Conservation (phyloP, 208 protist genomes). For the Leishmania gerbilli region DNA sequence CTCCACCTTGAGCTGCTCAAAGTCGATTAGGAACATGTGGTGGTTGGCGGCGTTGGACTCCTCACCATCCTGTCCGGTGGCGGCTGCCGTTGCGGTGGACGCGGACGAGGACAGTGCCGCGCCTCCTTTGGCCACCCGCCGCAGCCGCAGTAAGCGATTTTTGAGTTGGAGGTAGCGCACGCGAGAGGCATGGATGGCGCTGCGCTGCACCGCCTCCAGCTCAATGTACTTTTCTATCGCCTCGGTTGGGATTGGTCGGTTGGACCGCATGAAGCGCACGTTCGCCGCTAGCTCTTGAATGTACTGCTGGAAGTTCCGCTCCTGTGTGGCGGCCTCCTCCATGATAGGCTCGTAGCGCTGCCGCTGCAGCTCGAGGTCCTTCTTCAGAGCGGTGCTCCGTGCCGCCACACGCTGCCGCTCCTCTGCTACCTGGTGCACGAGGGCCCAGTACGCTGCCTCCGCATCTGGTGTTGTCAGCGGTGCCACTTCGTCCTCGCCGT, state of each 20-base stretch:
- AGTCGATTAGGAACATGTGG: slow-evolving; percentile 98
- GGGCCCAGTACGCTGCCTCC: slow-evolving; percentile 78
- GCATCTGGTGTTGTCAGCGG: slow-evolving; percentile 58
- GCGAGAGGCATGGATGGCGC: slow-evolving; percentile 78
- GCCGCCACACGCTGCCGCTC: slow-evolving; percentile 45
- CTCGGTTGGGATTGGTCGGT: slow-evolving; percentile 64
- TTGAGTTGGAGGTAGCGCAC: slow-evolving; percentile 93
- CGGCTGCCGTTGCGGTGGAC: background rate
- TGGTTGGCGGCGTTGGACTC: slow-evolving; percentile 84
- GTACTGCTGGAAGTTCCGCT: slow-evolving; percentile 76
- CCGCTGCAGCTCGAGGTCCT: slow-evolving; percentile 50
- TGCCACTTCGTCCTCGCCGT: slow-evolving; percentile 62
- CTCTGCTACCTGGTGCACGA: slow-evolving; percentile 69
- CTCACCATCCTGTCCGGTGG: slow-evolving; percentile 6
- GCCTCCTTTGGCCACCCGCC: slow-evolving; percentile 35
- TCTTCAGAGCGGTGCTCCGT: slow-evolving; percentile 43
- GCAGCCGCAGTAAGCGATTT: slow-evolving; percentile 78
- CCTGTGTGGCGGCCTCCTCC: slow-evolving; percentile 60
- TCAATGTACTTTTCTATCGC: slow-evolving; percentile 78
- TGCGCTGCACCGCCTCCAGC: slow-evolving; percentile 70
- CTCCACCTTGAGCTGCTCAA: slow-evolving; percentile 99
- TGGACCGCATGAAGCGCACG: slow-evolving; percentile 77
- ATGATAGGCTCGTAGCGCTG: slow-evolving; percentile 63
- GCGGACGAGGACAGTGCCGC: background rate
- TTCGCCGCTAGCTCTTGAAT: slow-evolving; percentile 55